These are phyloP conservation scores for Rhodocollybia butyracea DNA, from an alignment of 768 basidiomycete genomes.

Conservation along the genomic window DNA sequence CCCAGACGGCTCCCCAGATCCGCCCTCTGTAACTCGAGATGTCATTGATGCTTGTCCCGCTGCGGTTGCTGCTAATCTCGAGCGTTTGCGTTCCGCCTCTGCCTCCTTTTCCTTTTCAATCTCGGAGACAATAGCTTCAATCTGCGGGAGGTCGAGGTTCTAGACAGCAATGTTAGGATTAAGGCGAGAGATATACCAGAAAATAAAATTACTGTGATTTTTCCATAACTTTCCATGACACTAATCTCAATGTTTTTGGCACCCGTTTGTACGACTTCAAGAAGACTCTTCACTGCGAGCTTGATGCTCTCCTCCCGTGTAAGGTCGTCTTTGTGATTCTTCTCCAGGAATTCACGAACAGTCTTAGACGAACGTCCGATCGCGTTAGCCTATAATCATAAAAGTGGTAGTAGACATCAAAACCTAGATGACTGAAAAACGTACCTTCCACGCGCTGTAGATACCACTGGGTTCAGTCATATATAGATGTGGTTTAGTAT, in stretches of 20 bases:
- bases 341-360: constrained; percentile 97
- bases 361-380: constrained; percentile 98
- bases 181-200: not conserved
- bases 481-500: constrained; percentile 83
- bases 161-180: constrained; percentile 25
- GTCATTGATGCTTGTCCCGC: constrained; percentile 89
- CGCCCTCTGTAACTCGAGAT: constrained; percentile 42
- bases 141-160: constrained; percentile 85
- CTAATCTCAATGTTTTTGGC: constrained; percentile 99
- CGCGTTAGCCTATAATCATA: constrained; percentile 74
- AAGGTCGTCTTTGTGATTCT: constrained; percentile 93
- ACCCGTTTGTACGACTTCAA: constrained; percentile 99
- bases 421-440: not conserved
- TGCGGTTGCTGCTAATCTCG: constrained; percentile 86
- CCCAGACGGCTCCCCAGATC: constrained; percentile 3
- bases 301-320: constrained; percentile 89
- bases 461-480: constrained; percentile 98
- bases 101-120: constrained; percentile 98
- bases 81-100: constrained; percentile 94
- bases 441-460: constrained; percentile 97
- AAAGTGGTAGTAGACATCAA: not conserved
- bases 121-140: constrained; percentile 86
- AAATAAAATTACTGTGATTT: constrained; percentile 67
- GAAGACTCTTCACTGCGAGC: constrained; percentile 88
- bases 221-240: constrained; percentile 94